Evolutionary conservation across 139 green algal species (phyloP), one percentile per base, ranked within the genome.

Genomic region (Picochlorum sp.): DNA sequence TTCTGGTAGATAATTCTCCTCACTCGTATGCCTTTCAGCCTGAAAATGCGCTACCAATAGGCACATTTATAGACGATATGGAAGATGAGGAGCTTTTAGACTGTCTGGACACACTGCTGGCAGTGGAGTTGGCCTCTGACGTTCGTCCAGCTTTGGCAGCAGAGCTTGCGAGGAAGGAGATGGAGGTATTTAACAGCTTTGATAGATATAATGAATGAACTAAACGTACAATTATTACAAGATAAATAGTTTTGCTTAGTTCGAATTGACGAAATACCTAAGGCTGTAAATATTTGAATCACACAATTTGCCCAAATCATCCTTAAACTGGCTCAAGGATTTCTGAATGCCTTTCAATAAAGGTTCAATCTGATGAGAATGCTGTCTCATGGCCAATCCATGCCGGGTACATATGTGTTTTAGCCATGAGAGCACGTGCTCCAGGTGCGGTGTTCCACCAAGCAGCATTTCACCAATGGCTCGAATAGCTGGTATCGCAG

Each of bases 1-100:
- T 98, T 56, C 96, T 98, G 52, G 82, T 98, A 18, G 92, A 98
- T 79, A 98, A 98, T 79, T 94, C 81, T 4, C 92, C 92, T 7
- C 82, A 96, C 65, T 91, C 78, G 8, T 98, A 98, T 76, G 67
- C 88, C 3, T 97, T 98, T 66, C 92, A 98, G 68, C 92, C 92
- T 0, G 83, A 86, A 39, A 98, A 98, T 68, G 92, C 92, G 3
- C 56, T 97, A 18, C 83, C 89, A 37, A 92, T 98, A 36, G 62
- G 67, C 16, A 90, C 81, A 4, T 97, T 94, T 64, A 96, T 98
- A 31, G 91, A 96, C 60, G 83, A 97, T 69, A 79, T 80, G 66
- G 63, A 86, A 20, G 91, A 98, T 56, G 40, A 66, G 56, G 67
- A 94, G 67, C 70, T 96, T 65, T 72, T 95, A 50, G 73, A 94